Base-by-base conservation (phyloP, 2,329 filamentous ascomycete species). In the Stemphylium lycopersici region DNA sequence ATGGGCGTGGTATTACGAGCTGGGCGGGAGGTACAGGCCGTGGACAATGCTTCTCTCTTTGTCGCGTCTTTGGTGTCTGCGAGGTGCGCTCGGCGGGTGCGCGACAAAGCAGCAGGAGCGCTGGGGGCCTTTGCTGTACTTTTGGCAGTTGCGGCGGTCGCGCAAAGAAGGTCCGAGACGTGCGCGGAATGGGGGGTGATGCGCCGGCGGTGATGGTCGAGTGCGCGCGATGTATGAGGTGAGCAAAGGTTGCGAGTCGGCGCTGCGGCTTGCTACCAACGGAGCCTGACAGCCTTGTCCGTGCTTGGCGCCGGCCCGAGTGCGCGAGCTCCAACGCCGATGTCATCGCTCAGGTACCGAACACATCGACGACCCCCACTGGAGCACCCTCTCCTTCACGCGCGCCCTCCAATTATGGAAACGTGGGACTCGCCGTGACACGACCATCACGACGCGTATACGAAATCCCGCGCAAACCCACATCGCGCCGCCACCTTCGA, bases 41-140 rank as follows among this genome's bases (percentile, higher is more conserved):
- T 46, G 46, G 55, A 65, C 61, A 66, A 63, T 55, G 52, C 24
- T n/a, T n/a, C 8, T 45, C 51, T 55, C 62, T 66, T 67, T 61
- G 65, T 67, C 64, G 65, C 65, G 64, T 67, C 58, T 46, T 42
- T 45, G 41, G 52, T 43, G 53, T 59, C 39, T 41, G 39, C 37
- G 52, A 57, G 47, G 59, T 45, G 54, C 45, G 29, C 20, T 37
- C 15, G 47, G 34, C 8, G 48, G 57, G 45, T 49, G 59, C 54
- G 59, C 53, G 22, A 33, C 34, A 34, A 40, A 41, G 40, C 33
- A 15, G 47, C 50, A 46, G 37, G 43, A 48, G 57, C 47, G 22
- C 44, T 50, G n/a, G 13, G 18, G 13, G 29, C 16, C 34, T 38
- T 42, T 34, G 26, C 29, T n/a, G 16, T 58, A 20, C 42, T 16